phyloP scores from a whole-genome alignment of 768 basidiomycete genomes.

The Tubosaeta brunneosetosa region DNA sequence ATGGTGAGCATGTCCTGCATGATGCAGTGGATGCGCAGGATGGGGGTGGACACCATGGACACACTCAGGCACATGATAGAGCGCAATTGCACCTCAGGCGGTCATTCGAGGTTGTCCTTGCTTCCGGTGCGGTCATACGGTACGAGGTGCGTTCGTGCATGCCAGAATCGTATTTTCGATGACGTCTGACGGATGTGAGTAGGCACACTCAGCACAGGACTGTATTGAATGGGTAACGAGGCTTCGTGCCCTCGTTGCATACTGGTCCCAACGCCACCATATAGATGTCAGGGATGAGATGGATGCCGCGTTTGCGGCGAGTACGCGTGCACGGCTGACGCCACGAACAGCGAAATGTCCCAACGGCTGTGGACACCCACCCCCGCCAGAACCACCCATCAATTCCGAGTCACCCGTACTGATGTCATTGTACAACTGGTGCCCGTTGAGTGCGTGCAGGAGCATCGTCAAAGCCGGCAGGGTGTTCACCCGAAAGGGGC shows the following conservation, averaged over 20 bases:
- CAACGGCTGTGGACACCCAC: slow-evolving; percentile 39
- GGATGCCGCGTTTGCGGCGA: slow-evolving; percentile 56
- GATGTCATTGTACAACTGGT: slow-evolving; percentile 79
- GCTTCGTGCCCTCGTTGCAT: slow-evolving; percentile 62
- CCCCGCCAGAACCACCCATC: slow-evolving; percentile 50
- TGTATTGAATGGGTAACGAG: slow-evolving; percentile 85
- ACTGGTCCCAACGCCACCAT: slow-evolving; percentile 77
- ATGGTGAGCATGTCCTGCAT: slow-evolving; percentile 22
- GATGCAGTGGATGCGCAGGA: slow-evolving; percentile 53
- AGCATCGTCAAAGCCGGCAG: slow-evolving; percentile 71
- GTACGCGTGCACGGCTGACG: slow-evolving; percentile 55
- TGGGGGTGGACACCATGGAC: slow-evolving; percentile 56
- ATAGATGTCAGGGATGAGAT: slow-evolving; percentile 77
- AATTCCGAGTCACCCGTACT: slow-evolving; percentile 57
- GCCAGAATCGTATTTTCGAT: not conserved
- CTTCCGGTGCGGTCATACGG: slow-evolving; percentile 60
- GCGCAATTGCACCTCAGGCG: slow-evolving; percentile 50
- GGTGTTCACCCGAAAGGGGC: slow-evolving; percentile 64
- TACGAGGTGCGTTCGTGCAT: slow-evolving; percentile 65
- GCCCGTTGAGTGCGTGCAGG: slow-evolving; percentile 73
- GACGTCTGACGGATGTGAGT: slow-evolving; percentile 1
- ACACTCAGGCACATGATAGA: slow-evolving; percentile 42
- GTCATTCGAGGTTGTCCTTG: slow-evolving; percentile 73
- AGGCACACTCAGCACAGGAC: slow-evolving; percentile 62
- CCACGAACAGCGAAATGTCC: slow-evolving; percentile 37